phyloP scores from a whole-genome alignment of 164 flowering plant genomes.

The Stephania japonica region DNA sequence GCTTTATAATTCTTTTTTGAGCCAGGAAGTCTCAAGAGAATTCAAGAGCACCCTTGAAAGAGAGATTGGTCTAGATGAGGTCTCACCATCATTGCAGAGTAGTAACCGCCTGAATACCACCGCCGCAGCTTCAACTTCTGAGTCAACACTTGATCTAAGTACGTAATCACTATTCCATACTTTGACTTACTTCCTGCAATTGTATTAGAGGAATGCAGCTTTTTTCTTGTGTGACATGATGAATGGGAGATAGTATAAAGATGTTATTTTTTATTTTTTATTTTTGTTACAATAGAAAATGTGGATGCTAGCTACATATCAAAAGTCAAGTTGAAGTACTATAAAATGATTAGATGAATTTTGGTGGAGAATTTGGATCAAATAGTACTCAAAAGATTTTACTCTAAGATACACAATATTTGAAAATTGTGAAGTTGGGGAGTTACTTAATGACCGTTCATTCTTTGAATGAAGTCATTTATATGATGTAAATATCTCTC shows the following conservation, averaged over 20 bases:
- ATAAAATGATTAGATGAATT: not conserved
- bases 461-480: not conserved
- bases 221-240: not conserved
- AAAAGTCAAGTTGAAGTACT: not conserved
- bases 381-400: not conserved
- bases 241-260: not conserved
- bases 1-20: constrained; percentile 8
- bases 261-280: not conserved
- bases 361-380: not conserved
- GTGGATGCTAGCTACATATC: not conserved
- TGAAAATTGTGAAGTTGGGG: not conserved
- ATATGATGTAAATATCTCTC: not conserved
- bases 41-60: constrained; percentile 88
- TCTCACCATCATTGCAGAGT: constrained; percentile 34
- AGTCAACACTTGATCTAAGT: constrained; percentile 40
- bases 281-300: not conserved
- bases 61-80: constrained; percentile 93
- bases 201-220: not conserved
- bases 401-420: not conserved
- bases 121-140: constrained; percentile 17
- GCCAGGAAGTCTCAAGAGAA: constrained; percentile 92
- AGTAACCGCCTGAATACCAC: constrained; percentile 21
- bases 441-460: no score
- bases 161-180: constrained; percentile 25
- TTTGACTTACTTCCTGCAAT: not conserved